Conservation (phyloP, 495 filamentous ascomycete genomes). For the Penicillium psychrofluorescens region DNA sequence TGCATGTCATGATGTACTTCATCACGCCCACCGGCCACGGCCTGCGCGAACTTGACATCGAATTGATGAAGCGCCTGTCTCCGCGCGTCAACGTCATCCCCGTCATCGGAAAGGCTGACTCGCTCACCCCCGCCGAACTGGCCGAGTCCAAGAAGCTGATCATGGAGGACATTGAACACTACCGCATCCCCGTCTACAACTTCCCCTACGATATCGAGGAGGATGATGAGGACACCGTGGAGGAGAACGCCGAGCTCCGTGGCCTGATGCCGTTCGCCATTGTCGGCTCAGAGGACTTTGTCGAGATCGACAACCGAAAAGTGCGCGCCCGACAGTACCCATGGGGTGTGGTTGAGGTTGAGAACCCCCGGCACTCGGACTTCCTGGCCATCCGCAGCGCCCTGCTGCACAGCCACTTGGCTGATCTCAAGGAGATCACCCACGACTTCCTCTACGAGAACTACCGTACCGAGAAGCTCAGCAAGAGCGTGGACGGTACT, state of each 20-base stretch:
- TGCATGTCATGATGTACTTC: conserved; percentile 97
- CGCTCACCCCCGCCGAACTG: conserved; percentile 90
- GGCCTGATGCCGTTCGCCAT: conserved; percentile 98
- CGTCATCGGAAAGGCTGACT: conserved; percentile 96
- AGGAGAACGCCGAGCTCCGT: conserved; percentile 95
- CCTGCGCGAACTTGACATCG: conserved; percentile 96
- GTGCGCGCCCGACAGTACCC: conserved; percentile 95
- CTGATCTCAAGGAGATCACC: conserved; percentile 97
- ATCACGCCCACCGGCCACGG: conserved; percentile 98
- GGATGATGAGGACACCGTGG: conserved; percentile 97
- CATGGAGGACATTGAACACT: conserved; percentile 99
- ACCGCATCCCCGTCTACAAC: conserved; percentile 99
- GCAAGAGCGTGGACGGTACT: conserved; percentile 94
- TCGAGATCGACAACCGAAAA: conserved; percentile 87
- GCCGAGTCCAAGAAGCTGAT: conserved; percentile 99
- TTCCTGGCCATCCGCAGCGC: conserved; percentile 96
- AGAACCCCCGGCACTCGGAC: conserved; percentile 97
- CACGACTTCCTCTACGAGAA: conserved; percentile 99
- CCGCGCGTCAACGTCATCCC: conserved; percentile 98
- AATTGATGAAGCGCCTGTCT: conserved; percentile 97
- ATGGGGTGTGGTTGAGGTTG: conserved; percentile 97
- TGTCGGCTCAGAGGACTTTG: conserved; percentile 89
- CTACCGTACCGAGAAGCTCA: conserved; percentile 99
- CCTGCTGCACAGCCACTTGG: conserved; percentile 92
- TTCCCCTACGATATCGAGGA: conserved; percentile 99